A percentile compares a stretch with the other conserved stretches of the same genome.
phyloP scores from a whole-genome alignment of 768 basidiomycete species.

The Pholiota microspora region DNA sequence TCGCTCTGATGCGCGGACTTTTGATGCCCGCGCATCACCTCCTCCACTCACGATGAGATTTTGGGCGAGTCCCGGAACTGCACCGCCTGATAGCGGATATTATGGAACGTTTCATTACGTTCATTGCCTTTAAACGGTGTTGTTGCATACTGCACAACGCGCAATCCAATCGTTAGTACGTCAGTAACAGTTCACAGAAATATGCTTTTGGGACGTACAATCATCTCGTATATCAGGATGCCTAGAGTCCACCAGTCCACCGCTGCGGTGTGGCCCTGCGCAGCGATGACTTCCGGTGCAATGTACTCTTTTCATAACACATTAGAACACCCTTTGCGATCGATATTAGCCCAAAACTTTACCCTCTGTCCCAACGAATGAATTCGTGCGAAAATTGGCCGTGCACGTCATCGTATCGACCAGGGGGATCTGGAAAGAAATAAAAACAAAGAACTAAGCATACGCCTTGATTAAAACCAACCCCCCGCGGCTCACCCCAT shows the following conservation, averaged over 20 bases:
- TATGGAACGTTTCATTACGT: conserved; percentile 93
- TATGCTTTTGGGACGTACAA: conserved; percentile 58
- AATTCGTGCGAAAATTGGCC: conserved; percentile 96
- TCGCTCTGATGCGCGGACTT: conserved; percentile 22
- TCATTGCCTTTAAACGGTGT: conserved; percentile 98
- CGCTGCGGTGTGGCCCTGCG: conserved; percentile 94
- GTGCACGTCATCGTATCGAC: conserved; percentile 98
- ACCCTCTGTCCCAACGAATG: conserved; percentile 99
- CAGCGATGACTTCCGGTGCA: conserved; percentile 97
- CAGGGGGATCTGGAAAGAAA: conserved; percentile 66
- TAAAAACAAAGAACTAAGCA: conserved; percentile 6
- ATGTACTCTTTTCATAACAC: conserved; percentile 78
- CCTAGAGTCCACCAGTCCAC: conserved; percentile 99
- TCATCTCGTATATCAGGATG: conserved; percentile 98
- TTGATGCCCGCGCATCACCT: conserved; percentile 28
- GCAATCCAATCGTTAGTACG: conserved; percentile 28
- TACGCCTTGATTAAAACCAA: conserved; percentile 4
- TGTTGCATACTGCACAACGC: conserved; percentile 77
- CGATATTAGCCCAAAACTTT: conserved; percentile 22
- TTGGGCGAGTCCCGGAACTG: conserved; percentile 85
- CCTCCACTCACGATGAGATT: conserved; percentile 41
- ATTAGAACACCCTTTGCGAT: conserved; percentile 19
- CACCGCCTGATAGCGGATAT: conserved; percentile 86
- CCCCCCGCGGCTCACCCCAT: conserved; percentile 64
- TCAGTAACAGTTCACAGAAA: conserved; percentile 31